A percentile compares a stretch with the other conserved stretches of the same genome.
Conservation (phyloP, 148 eudicot species). For the Vaccinium myrtillus region DNA sequence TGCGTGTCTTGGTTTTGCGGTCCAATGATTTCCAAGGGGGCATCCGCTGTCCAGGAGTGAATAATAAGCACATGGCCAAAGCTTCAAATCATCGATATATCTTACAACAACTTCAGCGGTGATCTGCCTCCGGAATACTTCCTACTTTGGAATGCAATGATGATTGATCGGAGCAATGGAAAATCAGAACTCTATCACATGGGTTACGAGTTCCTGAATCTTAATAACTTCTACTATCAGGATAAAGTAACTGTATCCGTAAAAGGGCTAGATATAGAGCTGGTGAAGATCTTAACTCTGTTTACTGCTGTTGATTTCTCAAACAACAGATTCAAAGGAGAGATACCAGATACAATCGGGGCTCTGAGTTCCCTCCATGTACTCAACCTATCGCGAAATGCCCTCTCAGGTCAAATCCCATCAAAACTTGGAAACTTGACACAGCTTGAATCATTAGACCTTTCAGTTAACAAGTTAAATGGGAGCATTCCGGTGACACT, state of each 20-base stretch:
- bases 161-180: neutral
- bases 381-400: constrained; percentile 40
- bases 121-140: constrained; percentile 8
- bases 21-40: constrained; percentile 47
- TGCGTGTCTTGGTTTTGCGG: constrained; percentile 52
- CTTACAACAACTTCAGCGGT: constrained; percentile 39
- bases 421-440: constrained; percentile 23
- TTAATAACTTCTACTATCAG: constrained; percentile 21
- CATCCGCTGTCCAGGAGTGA: constrained; percentile 17
- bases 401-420: constrained; percentile 37
- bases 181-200: neutral
- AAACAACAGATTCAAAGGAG: constrained; percentile 31
- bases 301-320: constrained; percentile 47
- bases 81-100: constrained; percentile 44
- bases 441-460: constrained; percentile 16
- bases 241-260: constrained; percentile 31
- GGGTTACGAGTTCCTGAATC: constrained; percentile 10
- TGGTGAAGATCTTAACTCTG: constrained; percentile 41
- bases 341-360: constrained; percentile 27
- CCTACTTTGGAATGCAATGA: constrained; percentile 25
- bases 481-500: constrained; percentile 33
- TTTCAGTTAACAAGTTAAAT: constrained; percentile 5
- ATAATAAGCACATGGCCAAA: constrained; percentile 18
- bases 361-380: constrained; percentile 24
- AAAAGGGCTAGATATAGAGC: constrained; percentile 38